These are phyloP conservation scores for Xylariales sp. DNA, from an alignment of 2,329 filamentous ascomycete species.

Conservation along the genomic window DNA sequence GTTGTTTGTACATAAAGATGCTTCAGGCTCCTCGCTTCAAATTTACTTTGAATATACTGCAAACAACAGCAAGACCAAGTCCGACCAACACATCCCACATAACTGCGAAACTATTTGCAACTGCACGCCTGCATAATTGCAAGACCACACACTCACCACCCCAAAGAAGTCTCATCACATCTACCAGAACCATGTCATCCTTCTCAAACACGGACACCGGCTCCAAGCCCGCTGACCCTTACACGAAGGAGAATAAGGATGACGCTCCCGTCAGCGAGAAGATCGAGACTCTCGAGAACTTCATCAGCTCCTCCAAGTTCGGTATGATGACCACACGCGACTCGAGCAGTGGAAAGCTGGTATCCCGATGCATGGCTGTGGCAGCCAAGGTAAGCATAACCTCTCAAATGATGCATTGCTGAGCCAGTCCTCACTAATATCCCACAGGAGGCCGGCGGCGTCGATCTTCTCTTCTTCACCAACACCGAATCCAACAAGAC, in stretches of 20 bases:
- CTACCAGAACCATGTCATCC: constrained; percentile 36
- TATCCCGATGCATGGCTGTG: constrained; percentile 82
- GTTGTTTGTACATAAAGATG: constrained; percentile 3
- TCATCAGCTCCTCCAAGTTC: constrained; percentile 72
- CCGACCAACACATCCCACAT: background rate
- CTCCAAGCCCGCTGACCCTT: constrained; percentile 66
- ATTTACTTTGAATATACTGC: too few relatives aligned
- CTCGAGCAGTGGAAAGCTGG: constrained; percentile 58
- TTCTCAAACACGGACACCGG: constrained; percentile 59
- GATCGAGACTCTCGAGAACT: constrained; percentile 66
- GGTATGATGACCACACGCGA: constrained; percentile 84
- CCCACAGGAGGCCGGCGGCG: constrained; percentile 65
- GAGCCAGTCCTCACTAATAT: background rate
- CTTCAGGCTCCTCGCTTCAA: background rate
- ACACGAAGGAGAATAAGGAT: constrained; percentile 68
- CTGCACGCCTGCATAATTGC: too few relatives aligned
- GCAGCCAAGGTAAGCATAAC: constrained; percentile 61
- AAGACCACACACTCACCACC: background rate
- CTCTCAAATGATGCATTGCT: background rate
- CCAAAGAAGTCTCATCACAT: background rate
- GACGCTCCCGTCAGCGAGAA: constrained; percentile 65
- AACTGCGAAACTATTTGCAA: background rate
- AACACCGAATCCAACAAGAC: constrained; percentile 90
- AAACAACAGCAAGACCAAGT: constrained; percentile 2
- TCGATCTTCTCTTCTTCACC: constrained; percentile 85